Base-by-base conservation (phyloP, 139 green algal species). In the Picochlorum sp. region DNA sequence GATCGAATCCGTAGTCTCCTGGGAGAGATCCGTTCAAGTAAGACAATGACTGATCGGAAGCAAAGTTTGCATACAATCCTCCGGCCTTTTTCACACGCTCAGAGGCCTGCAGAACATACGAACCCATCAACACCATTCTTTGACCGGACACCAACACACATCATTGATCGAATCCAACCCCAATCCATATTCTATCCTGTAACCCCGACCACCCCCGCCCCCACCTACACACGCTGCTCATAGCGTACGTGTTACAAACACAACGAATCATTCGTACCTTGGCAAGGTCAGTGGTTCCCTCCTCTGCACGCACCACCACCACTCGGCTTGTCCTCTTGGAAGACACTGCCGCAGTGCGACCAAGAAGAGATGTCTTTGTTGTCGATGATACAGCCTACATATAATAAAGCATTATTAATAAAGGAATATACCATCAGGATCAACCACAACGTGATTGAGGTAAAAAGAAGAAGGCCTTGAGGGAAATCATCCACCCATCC, bases 11-110 rank as follows among this genome's bases (percentile, higher is more conserved):
- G 49, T 74, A 85, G 62, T 85, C 78, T 23, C 65, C 93, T 31
- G 93, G 84, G 45, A 96, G 80, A 34, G 81, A 82, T 59, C 92
- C 92, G 57, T 97, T 90, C 34, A 98, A 85, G 90, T 98, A 98
- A 21, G 79, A 75, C 58, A 97, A 77, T 6, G 88, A 89, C 66
- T 88, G 79, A 49, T 85, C 72, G 62, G 67, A 78, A 63, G 85
- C 73, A 59, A 83, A 82, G 69, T 89, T 81, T 49, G 75, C 66
- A 60, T 77, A 77, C 38, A 77, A 20, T 44, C 65, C 65, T 38
- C 65, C 71, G 2, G 60, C 44, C 74, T 94, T 86, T 70, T 89
- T 84, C 57, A 80, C 74, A 67, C 85, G 83, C 57, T 92, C 84
- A 2, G 83, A 76, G 80, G 88, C 62, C 47, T 63, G 44, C n/a